phyloP scores from a whole-genome alignment of 305 asterid genomes.

The Rubia occidens region DNA sequence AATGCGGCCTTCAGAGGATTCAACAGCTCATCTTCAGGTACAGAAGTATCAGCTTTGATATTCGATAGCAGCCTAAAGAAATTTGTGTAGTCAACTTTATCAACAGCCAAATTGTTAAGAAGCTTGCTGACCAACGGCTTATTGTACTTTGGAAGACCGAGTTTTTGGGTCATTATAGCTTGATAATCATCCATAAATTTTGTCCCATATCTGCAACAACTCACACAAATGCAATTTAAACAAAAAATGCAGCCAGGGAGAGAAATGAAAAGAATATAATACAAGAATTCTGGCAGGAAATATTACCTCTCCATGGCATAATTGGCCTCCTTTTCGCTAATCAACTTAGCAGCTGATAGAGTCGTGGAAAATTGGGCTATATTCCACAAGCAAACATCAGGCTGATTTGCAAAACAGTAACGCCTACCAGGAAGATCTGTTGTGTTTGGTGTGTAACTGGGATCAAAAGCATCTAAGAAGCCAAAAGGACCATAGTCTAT shows the following conservation, averaged over 20 bases:
- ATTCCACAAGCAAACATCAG: conserved; percentile 94
- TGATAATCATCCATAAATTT: conserved; percentile 92
- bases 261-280: conserved; percentile 6
- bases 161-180: conserved; percentile 84
- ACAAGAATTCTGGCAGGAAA: conserved; percentile 13
- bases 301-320: conserved; percentile 87
- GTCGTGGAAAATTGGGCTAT: conserved; percentile 68
- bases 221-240: conserved; percentile 12
- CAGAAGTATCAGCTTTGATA: conserved; percentile 60
- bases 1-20: conserved; percentile 76
- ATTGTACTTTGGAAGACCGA: conserved; percentile 76
- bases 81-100: conserved; percentile 96
- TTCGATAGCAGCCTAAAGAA: conserved; percentile 86
- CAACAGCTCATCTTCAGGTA: conserved; percentile 53
- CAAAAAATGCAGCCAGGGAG: conserved; percentile 8
- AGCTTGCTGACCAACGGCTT: conserved; percentile 80
- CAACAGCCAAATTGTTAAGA: conserved; percentile 89
- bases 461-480: conserved; percentile 93
- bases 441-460: conserved; percentile 90
- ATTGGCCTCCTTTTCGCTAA: conserved; percentile 72
- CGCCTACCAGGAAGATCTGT: conserved; percentile 98
- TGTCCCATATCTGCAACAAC: conserved; percentile 60
- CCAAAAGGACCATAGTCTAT: conserved; percentile 97
- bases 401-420: conserved; percentile 92
- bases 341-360: conserved; percentile 64